Base-by-base conservation (phyloP, 2,329 filamentous ascomycete genomes). In the Ceratocystis alfenasii region DNA sequence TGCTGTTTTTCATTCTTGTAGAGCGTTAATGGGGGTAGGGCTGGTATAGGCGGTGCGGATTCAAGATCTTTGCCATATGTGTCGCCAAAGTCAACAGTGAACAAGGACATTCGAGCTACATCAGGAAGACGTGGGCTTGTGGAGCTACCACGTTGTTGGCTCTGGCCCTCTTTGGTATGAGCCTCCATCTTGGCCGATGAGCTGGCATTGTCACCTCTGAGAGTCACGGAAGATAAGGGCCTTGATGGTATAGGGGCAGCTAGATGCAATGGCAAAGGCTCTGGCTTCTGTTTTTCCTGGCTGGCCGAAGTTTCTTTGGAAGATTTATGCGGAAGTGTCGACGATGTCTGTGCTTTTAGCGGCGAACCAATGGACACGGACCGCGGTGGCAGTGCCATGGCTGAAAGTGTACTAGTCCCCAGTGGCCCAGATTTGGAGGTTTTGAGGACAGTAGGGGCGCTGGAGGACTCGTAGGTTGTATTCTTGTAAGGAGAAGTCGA, bases 61-160 rank as follows among this genome's bases (percentile, higher is more conserved):
- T 69, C 62, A 17, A 71, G 63, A 10, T 73, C 71, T 12, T 68
- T 69, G 5, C 70, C 65, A 17, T 74, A 69, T 17, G 71, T 69
- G 4, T 78, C 77, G 68, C 86, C 85, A 55, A 86, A 76, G 67
- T 85, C 82, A 53, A 81, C 75, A 1, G 83, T 82, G 71, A 87
- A 87, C 1, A 78, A 77, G 53, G 84, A 87, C 75, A 86, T 76
- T 30, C 83, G 81, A 12, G 78, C 76, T 2, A 87, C 70, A 68
- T 83, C 78, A 8, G 84, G 84, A 20, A 87, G 75, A 68, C 81
- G 79, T 0, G 83, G 83, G 68, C 83, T 85, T 0, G 76, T 76
- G 0, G 82, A 83, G 48, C 76, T 74, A 17, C 77, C 73, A 6
- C 64, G 50, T 12, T 62, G 61, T 5, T 53, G 61, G 33, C 36